Conservation (phyloP, 768 basidiomycete genomes). For the Russula emetica region DNA sequence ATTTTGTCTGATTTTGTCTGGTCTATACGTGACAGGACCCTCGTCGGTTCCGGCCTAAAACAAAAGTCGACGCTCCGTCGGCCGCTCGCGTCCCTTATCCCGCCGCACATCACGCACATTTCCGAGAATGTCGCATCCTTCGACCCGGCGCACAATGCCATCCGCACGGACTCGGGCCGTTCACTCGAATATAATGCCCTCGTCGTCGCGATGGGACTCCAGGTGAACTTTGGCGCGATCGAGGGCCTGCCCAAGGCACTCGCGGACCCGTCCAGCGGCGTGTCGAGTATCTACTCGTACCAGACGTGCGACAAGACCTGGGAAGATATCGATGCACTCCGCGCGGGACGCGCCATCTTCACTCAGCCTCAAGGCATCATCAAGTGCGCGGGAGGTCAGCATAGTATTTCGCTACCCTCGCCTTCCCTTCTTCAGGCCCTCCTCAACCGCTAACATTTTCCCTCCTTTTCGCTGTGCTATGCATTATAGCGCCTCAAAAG, state of each 20-base stretch:
- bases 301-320: conserved; percentile 87
- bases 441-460: conserved; percentile 1
- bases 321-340: conserved; percentile 72
- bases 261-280: conserved; percentile 68
- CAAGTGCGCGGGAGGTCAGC: conserved; percentile 86
- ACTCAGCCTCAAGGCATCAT: conserved; percentile 90
- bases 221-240: conserved; percentile 79
- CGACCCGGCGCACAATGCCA: conserved; percentile 65
- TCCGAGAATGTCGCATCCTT: conserved; percentile 69
- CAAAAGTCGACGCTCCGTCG: conserved; percentile 64
- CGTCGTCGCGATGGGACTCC: conserved; percentile 84
- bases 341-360: conserved; percentile 82
- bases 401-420: neutral
- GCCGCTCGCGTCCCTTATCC: conserved; percentile 66
- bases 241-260: conserved; percentile 71
- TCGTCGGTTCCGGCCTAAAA: conserved; percentile 85
- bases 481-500: conserved; percentile 67
- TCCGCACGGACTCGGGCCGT: conserved; percentile 68
- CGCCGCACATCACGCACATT: conserved; percentile 66
- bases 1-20: neutral
- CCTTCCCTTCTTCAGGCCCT: neutral
- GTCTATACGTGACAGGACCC: conserved; percentile 61
- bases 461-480: neutral
- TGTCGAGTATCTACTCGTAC: conserved; percentile 91
- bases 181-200: conserved; percentile 77